Base-by-base conservation (phyloP, 2,329 filamentous ascomycete genomes). In the Fusarium incarnatum region DNA sequence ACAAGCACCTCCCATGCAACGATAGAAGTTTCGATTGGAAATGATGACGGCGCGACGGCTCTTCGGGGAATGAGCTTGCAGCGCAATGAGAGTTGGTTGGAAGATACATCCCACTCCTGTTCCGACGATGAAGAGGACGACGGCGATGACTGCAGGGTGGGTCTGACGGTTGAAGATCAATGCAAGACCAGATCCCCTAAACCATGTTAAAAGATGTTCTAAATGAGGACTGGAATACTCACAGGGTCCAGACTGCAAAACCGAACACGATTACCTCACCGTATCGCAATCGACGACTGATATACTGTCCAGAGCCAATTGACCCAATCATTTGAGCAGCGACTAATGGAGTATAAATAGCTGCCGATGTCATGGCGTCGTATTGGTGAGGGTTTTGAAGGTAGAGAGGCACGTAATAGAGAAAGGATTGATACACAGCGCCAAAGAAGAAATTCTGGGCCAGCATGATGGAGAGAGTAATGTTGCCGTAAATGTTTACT, bases 21-120 rank as follows among this genome's bases (percentile, higher is more conserved):
- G 55, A 18, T 61, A 61, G 8, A 60, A 61, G 5, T 60, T 61
- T 4, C 58, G 23, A 3, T 61, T 61, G 0, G 55, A 61, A 4
- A 61, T 61, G 0, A 61, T 61, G 6, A 61, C 58, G 1, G 58
- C 58, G 1, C 58, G 55, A 3, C 58, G 58, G 13, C 58, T 61
- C 16, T 61, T 61, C 0, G 55, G 55, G 0, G 55, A 61, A 7
- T 61, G 58, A 1, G 58, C 58, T 1, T 61, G 58, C 3, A 61
- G 8, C 2, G 58, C 55, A 5, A 61, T 61, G 8, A 61, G 9
- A 0, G 56, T 61, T 0, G 58, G 58, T 3, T 61, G 58, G 2
- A 61, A 61, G 6, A 60, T 60, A 5, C 23, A 37, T 0, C 58
- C 58, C 3, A 60, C 58, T 0, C 58, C 58, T 3, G 3, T 37